A percentile compares a stretch with the other conserved stretches of the same genome.
Conservation (phyloP, 495 filamentous ascomycete genomes). For the Tuber borchii region DNA sequence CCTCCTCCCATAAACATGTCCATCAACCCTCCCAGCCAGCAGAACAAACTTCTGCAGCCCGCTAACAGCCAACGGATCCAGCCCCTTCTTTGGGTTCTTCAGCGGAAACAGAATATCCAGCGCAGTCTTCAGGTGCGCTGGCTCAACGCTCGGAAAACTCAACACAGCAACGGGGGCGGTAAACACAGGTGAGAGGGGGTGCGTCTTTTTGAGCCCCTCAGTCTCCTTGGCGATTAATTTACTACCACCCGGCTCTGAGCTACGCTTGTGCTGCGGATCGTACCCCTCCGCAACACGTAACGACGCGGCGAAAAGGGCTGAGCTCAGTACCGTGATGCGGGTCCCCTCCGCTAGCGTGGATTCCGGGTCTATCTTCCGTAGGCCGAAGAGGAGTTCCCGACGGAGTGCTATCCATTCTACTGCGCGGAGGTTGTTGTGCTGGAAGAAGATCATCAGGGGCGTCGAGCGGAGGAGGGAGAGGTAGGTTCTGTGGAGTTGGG, state of each 20-base stretch:
- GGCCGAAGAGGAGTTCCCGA: conserved; percentile 65
- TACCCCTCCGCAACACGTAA: conserved; percentile 81
- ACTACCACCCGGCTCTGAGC: conserved; percentile 41
- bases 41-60: conserved; percentile 81
- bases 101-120: conserved; percentile 76
- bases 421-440: conserved; percentile 90
- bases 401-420: conserved; percentile 81
- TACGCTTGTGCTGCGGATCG: conserved; percentile 44
- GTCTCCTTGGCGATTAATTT: conserved; percentile 54
- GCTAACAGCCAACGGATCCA: conserved; percentile 66
- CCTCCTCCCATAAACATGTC: conserved; percentile 33
- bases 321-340: conserved; percentile 73
- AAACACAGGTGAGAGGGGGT: conserved; percentile 63
- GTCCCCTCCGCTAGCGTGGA: conserved; percentile 49
- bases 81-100: conserved; percentile 68
- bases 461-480: conserved; percentile 84
- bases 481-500: conserved; percentile 90
- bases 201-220: conserved; percentile 47
- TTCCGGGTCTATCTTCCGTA: conserved; percentile 52
- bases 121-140: conserved; percentile 70
- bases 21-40: conserved; percentile 70
- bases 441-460: conserved; percentile 84
- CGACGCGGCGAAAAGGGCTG: conserved; percentile 80
- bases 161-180: conserved; percentile 71
- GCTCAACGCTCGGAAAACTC: conserved; percentile 74